These are phyloP conservation scores for Microsporum audouinii DNA, from an alignment of 2,329 filamentous ascomycete species.

Conservation along the genomic window DNA sequence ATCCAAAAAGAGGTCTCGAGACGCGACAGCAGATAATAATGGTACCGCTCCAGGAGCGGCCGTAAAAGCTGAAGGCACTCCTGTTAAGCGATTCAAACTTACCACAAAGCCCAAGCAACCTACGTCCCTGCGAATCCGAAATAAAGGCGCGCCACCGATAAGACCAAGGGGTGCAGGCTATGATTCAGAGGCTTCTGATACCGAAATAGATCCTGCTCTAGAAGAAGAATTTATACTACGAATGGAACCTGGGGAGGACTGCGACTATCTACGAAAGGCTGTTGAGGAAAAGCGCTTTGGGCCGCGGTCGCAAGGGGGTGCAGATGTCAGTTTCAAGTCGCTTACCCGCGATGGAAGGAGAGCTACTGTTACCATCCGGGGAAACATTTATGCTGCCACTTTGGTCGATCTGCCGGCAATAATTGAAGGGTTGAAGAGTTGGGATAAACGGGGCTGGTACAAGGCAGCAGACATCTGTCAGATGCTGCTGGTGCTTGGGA, in stretches of 20 bases:
- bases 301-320: constrained; percentile 51
- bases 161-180: constrained; percentile 78
- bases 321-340: constrained; percentile 71
- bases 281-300: constrained; percentile 71
- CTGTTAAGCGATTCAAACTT: constrained; percentile 29
- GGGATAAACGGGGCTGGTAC: constrained; percentile 77
- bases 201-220: constrained; percentile 73
- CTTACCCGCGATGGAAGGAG: constrained; percentile 57
- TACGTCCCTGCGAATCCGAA: constrained; percentile 47
- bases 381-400: constrained; percentile 61
- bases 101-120: constrained; percentile 29
- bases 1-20: constrained; percentile 15
- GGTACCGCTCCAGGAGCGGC: constrained; percentile 4
- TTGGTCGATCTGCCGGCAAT: constrained; percentile 79
- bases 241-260: constrained; percentile 75
- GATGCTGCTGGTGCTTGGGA: constrained; percentile 70
- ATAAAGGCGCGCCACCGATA: constrained; percentile 55
- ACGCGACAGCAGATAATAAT: neutral
- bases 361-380: constrained; percentile 59
- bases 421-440: constrained; percentile 84
- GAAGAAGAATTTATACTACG: constrained; percentile 84
- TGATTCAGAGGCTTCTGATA: constrained; percentile 88
- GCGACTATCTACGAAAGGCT: constrained; percentile 65
- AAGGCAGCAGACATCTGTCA: constrained; percentile 83
- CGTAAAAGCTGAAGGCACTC: neutral